Evolutionary conservation across 306 rosid genomes (phyloP).

Genomic region (Vigna radiata): DNA sequence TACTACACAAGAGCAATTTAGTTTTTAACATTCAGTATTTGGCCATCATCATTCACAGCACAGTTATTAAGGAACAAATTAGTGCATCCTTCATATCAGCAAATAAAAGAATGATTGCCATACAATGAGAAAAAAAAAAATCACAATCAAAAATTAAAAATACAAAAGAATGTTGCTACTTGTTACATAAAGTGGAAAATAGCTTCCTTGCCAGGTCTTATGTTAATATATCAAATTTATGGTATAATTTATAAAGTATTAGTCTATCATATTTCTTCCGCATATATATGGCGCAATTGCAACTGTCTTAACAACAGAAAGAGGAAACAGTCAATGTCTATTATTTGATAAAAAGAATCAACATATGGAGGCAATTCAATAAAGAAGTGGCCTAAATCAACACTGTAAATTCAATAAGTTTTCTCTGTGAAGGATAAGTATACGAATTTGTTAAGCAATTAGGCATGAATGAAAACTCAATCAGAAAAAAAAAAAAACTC

Average conservation of each 20-base stretch:
- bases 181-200: constrained; percentile 18
- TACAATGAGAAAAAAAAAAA: constrained; percentile 3
- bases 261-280: constrained; percentile 15
- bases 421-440: constrained; percentile 39
- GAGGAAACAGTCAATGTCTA: constrained; percentile 41
- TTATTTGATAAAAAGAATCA: constrained; percentile 32
- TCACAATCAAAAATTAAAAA: background rate
- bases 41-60: too few species aligned
- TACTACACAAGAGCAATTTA: too few species aligned
- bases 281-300: constrained; percentile 78
- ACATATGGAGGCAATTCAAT: constrained; percentile 9
- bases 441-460: constrained; percentile 31
- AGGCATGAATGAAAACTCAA: constrained; percentile 26
- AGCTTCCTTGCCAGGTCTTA: background rate
- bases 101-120: constrained; percentile 19
- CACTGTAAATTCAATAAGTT: constrained; percentile 71
- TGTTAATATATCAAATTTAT: constrained; percentile 1
- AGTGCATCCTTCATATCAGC: constrained; percentile 27
- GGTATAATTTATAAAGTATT: background rate
- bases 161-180: background rate
- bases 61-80: constrained; percentile 34
- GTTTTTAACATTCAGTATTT: too few species aligned
- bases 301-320: constrained; percentile 68
- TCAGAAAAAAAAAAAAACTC: background rate
- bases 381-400: constrained; percentile 78